A percentile compares a stretch with the other conserved stretches of the same genome.
phyloP scores from a whole-genome alignment of 306 rosid genomes.

The Prunus padus region DNA sequence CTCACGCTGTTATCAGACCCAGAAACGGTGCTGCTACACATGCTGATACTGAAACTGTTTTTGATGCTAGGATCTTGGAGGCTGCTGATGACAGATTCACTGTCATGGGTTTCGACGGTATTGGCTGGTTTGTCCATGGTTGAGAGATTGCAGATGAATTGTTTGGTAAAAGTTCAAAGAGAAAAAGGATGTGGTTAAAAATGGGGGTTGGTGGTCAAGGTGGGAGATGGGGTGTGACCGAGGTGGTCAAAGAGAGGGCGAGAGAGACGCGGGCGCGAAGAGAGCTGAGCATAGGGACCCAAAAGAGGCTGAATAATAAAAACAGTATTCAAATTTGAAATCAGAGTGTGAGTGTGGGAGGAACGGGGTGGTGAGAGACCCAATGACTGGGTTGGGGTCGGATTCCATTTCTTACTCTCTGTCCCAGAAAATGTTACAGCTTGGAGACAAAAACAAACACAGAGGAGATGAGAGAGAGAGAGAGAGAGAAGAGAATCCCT shows the following conservation, averaged over 20 bases:
- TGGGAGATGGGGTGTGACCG: constrained; percentile 39
- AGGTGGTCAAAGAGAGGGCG: constrained; percentile 58
- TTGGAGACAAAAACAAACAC: constrained; percentile 42
- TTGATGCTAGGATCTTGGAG: constrained; percentile 22
- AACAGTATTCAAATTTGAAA: constrained; percentile 49
- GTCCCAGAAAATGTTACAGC: constrained; percentile 51
- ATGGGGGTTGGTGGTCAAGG: constrained; percentile 34
- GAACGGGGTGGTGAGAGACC: constrained; percentile 28
- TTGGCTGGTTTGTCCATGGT: constrained; percentile 34
- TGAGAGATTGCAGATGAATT: constrained; percentile 1
- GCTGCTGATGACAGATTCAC: constrained; percentile 19
- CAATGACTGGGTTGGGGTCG: constrained; percentile 36
- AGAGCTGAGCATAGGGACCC: constrained; percentile 35
- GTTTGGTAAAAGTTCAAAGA: constrained; percentile 19
- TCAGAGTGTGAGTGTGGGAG: constrained; percentile 6
- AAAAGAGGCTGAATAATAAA: constrained; percentile 27
- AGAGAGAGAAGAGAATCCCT: constrained; percentile 25
- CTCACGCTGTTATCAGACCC: constrained; percentile 38
- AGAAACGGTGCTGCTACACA: constrained; percentile 34
- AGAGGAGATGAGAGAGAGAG: constrained; percentile 11
- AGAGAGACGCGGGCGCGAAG: constrained; percentile 42
- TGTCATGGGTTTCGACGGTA: constrained; percentile 10
- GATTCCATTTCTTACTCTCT: constrained; percentile 41
- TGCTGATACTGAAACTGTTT: constrained; percentile 34
- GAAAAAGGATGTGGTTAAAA: neutral